A percentile compares a stretch with the other conserved stretches of the same genome.
Evolutionary conservation across 1,139 yeast genomes (phyloP).

Genomic region (Suhomyces taliae): DNA sequence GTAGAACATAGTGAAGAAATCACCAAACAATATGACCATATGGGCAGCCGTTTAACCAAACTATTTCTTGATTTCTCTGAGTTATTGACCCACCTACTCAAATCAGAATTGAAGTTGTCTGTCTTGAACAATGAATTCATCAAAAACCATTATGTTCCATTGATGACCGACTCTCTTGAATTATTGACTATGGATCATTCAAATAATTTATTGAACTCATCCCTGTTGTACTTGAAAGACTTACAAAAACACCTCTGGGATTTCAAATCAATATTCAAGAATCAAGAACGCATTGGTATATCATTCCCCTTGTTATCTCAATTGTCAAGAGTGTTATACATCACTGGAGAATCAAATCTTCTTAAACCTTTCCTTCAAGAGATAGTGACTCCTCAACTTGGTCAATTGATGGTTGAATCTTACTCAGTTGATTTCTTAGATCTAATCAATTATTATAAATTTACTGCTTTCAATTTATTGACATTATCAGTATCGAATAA

Average conservation of each 20-base stretch:
- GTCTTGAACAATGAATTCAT: not conserved
- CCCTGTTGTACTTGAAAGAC: conserved; percentile 9
- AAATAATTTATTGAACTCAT: conserved; percentile 9
- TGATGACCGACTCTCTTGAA: conserved; percentile 16
- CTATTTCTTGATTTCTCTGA: conserved; percentile 14
- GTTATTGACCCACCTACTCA: conserved; percentile 5
- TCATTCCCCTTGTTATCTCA: conserved; percentile 22
- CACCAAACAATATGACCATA: conserved; percentile 1
- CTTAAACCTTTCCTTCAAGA: conserved; percentile 18
- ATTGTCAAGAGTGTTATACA: conserved; percentile 24
- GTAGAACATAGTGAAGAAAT: conserved; percentile 7
- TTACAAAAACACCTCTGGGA: conserved; percentile 11
- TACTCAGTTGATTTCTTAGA: conserved; percentile 19
- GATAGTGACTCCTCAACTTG: conserved; percentile 2
- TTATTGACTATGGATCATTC: conserved; percentile 16
- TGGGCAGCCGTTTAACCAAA: conserved; percentile 12
- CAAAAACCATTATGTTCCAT: conserved; percentile 8
- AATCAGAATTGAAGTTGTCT: conserved; percentile 2
- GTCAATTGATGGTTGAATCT: conserved; percentile 15
- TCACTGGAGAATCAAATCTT: conserved; percentile 23
- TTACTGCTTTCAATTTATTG: conserved; percentile 32
- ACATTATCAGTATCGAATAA: conserved; percentile 18
- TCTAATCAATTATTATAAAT: conserved; percentile 30
- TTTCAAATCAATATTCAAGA: conserved; percentile 7
- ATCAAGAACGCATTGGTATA: conserved; percentile 3